Conservation (phyloP, 805 yeast genomes). For the Danielia oregonensis region DNA sequence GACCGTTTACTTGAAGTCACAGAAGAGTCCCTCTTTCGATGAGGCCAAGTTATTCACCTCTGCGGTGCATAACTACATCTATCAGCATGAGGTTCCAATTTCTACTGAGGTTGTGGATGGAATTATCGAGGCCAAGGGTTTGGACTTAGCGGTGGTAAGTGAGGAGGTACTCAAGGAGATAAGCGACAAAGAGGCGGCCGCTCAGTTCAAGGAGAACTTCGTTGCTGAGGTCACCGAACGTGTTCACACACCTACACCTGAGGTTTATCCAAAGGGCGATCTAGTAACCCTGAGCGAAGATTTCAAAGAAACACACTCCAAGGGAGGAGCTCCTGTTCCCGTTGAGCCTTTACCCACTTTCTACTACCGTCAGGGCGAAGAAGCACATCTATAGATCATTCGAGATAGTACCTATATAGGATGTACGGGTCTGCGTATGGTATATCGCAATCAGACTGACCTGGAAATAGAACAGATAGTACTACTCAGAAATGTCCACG, state of each 20-base stretch:
- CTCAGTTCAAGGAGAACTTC: constrained; percentile 7
- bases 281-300: constrained; percentile 42
- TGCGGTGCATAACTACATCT: constrained; percentile 25
- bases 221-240: constrained; percentile 15
- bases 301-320: constrained; percentile 51
- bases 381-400: constrained; percentile 14
- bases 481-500: constrained; percentile 3
- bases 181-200: neutral
- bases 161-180: constrained; percentile 10
- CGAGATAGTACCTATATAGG: no score
- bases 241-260: constrained; percentile 27
- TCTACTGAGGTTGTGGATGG: constrained; percentile 23
- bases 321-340: constrained; percentile 66
- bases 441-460: neutral
- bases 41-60: constrained; percentile 19
- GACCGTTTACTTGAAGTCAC: constrained; percentile 51
- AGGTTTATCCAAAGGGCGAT: constrained; percentile 48
- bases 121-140: constrained; percentile 5
- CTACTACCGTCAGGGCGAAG: constrained; percentile 21
- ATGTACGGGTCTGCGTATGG: neutral
- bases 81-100: constrained; percentile 18
- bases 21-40: constrained; percentile 21
- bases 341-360: constrained; percentile 22
- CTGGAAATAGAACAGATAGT: no score
- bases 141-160: constrained; percentile 14